Evolutionary conservation across 164 flowering plant genomes (phyloP), one percentile per base, ranked within the genome.

Genomic region (Magnolia changhungtana): DNA sequence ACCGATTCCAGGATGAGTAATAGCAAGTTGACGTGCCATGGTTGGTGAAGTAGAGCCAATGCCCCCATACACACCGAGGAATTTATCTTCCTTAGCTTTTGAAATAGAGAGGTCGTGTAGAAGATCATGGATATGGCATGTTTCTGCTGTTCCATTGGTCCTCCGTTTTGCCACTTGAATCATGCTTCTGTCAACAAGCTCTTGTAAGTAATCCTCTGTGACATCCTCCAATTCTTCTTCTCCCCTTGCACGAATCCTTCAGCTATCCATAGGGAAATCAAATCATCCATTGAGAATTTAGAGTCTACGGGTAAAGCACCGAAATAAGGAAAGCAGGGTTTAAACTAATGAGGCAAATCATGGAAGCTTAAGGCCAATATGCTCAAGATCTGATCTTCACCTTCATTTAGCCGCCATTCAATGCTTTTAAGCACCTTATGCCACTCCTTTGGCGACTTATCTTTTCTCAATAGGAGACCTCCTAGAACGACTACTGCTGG

Each of bases 321-420:
- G 7, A 79, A 13, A 72, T 75, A 72, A 7, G 75, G 78, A n/a
- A 75, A 79, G 8, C 75, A 79, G 5, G 75, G 51, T 45, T 79
- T 79, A 63, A 75, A 20, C 52, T 72, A 23, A 37, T 66, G 59
- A 19, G 81, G 81, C 37, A 79, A 66, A 72, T 79, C 75, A 61
- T 75, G 19, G 37, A 72, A 79, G 21, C 81, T 75, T 67, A 75
- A 49, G 67, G 78, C 61, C 21, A 79, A 59, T 23, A 76, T 71
- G 49, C 20, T 1, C 1, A 18, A 27, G 8, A 72, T n/a, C 37
- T 63, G 45, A 29, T 63, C 2, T 68, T 72, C 67, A 2, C 45
- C 66, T 67, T 78, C 37, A 8, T 20, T 20, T 4, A 72, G 23
- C 8, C 72, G 29, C 19, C 19, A 4, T 0, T 1, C 6, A 6